Evolutionary conservation across 2,329 filamentous ascomycete species (phyloP), one percentile per base, ranked within the genome.

Genomic region (Coniosporium tulheliwenetii): DNA sequence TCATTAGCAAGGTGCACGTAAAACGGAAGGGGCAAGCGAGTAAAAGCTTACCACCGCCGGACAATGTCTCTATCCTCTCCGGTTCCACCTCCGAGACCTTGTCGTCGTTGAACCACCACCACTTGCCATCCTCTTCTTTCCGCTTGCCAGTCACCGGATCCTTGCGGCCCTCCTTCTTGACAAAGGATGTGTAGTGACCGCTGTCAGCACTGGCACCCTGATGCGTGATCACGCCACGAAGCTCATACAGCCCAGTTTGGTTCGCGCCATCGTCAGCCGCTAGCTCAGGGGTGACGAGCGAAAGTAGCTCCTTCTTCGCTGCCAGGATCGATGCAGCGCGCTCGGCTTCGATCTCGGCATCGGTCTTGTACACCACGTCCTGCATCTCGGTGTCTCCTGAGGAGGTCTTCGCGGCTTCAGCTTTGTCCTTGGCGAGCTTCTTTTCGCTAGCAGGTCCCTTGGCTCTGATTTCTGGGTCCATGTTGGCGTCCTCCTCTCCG

Each of bases 61-160:
- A 75, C 39, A 98, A 71, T 3, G 79, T 81, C 57, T 89, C 83
- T 49, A 98, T 93, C 68, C 93, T 91, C 52, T 96, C 89, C 19
- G 76, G 69, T 12, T 85, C 77, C 26, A 98, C 91, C 66, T 98
- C 91, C 10, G 81, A 78, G 30, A 98, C 91, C 66, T 86, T 93
- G 57, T 98, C 89, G 54, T 98, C 91, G 61, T 98, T 96, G 72
- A 98, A 98, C 89, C 91, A 98, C 89, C 91, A 98, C 91, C 91
- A 98, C 53, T 86, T 94, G 50, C 84, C 86, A 55, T 93, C 85
- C 56, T 93, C 85, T 54, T 82, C 77, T 41, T 75, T 77, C 52
- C 76, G 69, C 66, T 85, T 84, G 49, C 84, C 85, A 14, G 80
- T 84, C 53, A 78, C 76, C 12, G 79, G 70, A 50, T 93, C 82